Evolutionary conservation across 2,329 filamentous ascomycete genomes (phyloP).

Genomic region (Pseudocercospora pini-densiflorae): DNA sequence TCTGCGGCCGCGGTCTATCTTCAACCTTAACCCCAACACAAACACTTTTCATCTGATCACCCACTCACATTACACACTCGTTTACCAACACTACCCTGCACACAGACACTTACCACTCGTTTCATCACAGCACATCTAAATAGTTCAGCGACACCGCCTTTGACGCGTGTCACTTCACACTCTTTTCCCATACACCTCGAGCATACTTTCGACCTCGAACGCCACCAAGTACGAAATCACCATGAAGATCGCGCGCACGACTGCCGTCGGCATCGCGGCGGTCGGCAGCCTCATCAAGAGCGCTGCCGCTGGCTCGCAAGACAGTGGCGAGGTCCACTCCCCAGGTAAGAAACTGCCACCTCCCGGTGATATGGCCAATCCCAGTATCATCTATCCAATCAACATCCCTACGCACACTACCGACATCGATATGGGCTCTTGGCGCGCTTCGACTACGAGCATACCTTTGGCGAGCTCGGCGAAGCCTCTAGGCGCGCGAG

Average conservation of each 20-base stretch:
- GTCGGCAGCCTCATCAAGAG: background rate
- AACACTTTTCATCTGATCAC: background rate
- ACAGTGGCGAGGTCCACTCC: background rate
- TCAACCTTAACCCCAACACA: background rate
- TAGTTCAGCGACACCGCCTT: background rate
- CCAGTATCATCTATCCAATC: background rate
- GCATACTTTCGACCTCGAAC: background rate
- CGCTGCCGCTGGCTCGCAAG: background rate
- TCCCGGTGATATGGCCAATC: background rate
- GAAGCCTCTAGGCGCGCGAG: background rate
- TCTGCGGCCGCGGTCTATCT: background rate
- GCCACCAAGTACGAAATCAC: background rate
- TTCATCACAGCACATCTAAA: background rate
- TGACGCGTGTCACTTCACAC: background rate
- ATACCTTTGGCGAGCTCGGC: background rate
- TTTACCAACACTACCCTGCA: background rate
- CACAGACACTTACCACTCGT: background rate
- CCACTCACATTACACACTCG: background rate
- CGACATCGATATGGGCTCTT: background rate
- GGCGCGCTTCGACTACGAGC: conserved; percentile 1
- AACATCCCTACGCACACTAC: background rate
- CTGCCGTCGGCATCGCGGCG: background rate
- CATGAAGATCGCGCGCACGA: conserved; percentile 5
- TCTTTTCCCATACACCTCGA: background rate
- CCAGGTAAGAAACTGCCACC: background rate